These are phyloP conservation scores for Teunomyces pallodes DNA, from an alignment of 805 yeast species.

Conservation along the genomic window DNA sequence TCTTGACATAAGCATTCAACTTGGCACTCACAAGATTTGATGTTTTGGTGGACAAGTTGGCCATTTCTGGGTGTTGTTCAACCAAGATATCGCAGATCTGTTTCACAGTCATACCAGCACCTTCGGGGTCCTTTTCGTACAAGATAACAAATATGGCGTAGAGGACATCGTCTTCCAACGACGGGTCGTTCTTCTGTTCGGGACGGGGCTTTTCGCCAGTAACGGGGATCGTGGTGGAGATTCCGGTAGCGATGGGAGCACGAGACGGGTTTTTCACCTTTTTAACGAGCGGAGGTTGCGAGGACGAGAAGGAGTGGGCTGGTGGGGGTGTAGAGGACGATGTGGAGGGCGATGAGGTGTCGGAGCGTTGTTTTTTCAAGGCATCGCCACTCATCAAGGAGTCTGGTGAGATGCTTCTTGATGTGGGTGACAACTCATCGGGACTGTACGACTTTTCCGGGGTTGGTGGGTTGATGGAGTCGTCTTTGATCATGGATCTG, in stretches of 20 bases:
- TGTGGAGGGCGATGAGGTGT: not conserved
- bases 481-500: conserved; percentile 5
- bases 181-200: conserved; percentile 52
- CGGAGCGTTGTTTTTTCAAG: conserved; percentile 1
- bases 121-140: conserved; percentile 64
- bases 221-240: conserved; percentile 76
- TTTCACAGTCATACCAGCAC: conserved; percentile 85
- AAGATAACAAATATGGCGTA: conserved; percentile 72
- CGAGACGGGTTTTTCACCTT: conserved; percentile 40
- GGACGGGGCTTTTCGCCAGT: conserved; percentile 73
- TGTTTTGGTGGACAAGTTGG: conserved; percentile 73
- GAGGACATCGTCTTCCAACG: conserved; percentile 73
- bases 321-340: conserved; percentile 4
- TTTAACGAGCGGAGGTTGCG: conserved; percentile 14
- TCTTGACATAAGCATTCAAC: conserved; percentile 78
- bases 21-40: conserved; percentile 81
- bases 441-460: conserved; percentile 28
- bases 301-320: conserved; percentile 9
- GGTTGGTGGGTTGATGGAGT: conserved; percentile 18
- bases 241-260: conserved; percentile 64
- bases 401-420: conserved; percentile 44
- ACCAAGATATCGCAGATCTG: conserved; percentile 76
- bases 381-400: conserved; percentile 31
- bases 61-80: conserved; percentile 81
- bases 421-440: conserved; percentile 32